Conservation (phyloP, 1,139 yeast species). For the Sugiyamaella pinicola region DNA sequence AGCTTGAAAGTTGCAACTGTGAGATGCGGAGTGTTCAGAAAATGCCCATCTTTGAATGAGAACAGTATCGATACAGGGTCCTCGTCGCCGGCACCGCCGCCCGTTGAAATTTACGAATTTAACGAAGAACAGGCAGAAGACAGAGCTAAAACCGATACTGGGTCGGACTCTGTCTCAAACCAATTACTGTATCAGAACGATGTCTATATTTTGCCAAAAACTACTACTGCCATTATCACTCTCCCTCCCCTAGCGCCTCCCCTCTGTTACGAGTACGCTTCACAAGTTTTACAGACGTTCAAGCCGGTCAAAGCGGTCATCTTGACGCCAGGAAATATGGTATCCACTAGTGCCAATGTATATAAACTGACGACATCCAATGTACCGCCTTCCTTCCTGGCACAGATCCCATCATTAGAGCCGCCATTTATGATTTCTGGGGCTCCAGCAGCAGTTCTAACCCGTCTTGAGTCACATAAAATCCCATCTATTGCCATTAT, state of each 20-base stretch:
- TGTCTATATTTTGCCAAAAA: conserved; percentile 16
- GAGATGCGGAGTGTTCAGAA: conserved; percentile 20
- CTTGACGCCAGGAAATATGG: conserved; percentile 29
- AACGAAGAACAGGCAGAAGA: conserved; percentile 22
- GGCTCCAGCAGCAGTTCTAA: conserved; percentile 33
- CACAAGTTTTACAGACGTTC: conserved; percentile 23
- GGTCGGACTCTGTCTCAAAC: not conserved
- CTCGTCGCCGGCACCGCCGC: not conserved
- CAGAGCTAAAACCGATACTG: not conserved
- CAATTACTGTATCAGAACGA: conserved; percentile 20
- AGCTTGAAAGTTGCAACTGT: conserved; percentile 22
- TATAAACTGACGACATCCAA: conserved; percentile 24
- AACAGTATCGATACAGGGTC: not conserved
- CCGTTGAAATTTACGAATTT: conserved; percentile 21
- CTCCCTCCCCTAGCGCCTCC: conserved; percentile 29
- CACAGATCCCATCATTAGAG: conserved; percentile 22
- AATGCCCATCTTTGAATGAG: no score
- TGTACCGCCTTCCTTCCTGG: not conserved
- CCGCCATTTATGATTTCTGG: conserved; percentile 38
- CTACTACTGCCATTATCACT: conserved; percentile 18
- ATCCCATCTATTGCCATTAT: conserved; percentile 32
- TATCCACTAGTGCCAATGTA: conserved; percentile 24
- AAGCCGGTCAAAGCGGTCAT: conserved; percentile 27
- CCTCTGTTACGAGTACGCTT: conserved; percentile 29
- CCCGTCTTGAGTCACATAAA: conserved; percentile 26